Conservation (phyloP, 495 filamentous ascomycete genomes). For the Hypomontagnella submonticulosa region DNA sequence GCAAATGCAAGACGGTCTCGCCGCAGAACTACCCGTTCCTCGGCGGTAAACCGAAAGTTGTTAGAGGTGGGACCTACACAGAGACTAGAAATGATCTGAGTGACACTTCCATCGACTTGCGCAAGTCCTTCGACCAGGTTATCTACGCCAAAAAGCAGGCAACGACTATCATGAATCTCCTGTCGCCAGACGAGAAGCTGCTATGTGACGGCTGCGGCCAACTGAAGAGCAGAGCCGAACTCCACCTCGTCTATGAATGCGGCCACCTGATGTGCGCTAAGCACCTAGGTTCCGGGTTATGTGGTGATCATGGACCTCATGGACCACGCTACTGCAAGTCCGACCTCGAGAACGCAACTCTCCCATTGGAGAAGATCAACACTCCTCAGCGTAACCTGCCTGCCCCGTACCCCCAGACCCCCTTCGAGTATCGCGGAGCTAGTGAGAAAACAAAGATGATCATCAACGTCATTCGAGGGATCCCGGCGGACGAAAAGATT, state of each 20-base stretch:
- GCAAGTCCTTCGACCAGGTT: constrained; percentile 8
- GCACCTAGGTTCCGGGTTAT: constrained; percentile 43
- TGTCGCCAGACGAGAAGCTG: not conserved
- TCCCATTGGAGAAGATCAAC: constrained; percentile 26
- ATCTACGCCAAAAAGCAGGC: constrained; percentile 19
- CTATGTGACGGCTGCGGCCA: constrained; percentile 49
- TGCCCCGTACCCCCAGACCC: constrained; percentile 13
- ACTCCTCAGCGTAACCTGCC: constrained; percentile 3
- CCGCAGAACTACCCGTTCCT: not conserved
- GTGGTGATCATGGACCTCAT: constrained; percentile 17
- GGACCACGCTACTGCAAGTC: constrained; percentile 23
- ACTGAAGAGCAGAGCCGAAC: constrained; percentile 10
- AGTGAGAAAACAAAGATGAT: constrained; percentile 44
- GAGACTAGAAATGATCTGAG: constrained; percentile 21
- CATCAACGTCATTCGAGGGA: constrained; percentile 30
- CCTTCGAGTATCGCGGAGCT: not conserved
- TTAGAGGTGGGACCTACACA: constrained; percentile 29
- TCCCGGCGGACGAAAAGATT: constrained; percentile 39
- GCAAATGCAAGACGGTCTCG: not conserved
- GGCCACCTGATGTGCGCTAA: constrained; percentile 62
- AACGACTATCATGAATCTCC: constrained; percentile 14
- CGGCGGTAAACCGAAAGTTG: not conserved
- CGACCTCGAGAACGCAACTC: constrained; percentile 16
- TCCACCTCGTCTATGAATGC: constrained; percentile 58
- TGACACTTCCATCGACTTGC: constrained; percentile 16